phyloP scores from a whole-genome alignment of 441 rosid genomes.

The Bocquillonia castaneifolia region DNA sequence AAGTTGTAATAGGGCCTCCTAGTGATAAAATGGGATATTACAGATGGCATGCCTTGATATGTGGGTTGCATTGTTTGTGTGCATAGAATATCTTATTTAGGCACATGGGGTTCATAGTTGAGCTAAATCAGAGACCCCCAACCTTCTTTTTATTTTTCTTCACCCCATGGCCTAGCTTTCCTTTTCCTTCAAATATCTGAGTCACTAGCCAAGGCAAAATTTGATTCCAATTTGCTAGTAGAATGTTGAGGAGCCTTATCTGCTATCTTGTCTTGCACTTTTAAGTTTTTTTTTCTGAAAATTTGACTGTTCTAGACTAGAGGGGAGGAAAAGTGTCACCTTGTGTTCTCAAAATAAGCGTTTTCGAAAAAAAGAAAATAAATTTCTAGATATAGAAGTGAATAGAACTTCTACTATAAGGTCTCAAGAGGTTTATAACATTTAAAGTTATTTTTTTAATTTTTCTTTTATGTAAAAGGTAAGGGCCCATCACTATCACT shows the following conservation, averaged over 20 bases:
- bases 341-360: slow-evolving; percentile 1
- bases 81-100: neutral
- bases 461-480: neutral
- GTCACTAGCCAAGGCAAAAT: neutral
- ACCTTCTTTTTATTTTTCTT: neutral
- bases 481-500: too few relatives aligned
- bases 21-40: neutral
- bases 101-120: too few relatives aligned
- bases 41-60: neutral
- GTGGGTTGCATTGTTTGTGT: neutral
- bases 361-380: neutral
- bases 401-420: too few relatives aligned
- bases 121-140: neutral
- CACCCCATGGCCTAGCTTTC: neutral
- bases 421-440: too few relatives aligned
- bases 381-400: neutral
- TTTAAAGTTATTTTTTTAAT: neutral
- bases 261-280: slow-evolving; percentile 2
- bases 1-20: neutral
- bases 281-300: neutral
- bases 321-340: neutral
- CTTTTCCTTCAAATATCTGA: neutral
- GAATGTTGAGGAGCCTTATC: neutral
- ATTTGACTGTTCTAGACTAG: neutral
- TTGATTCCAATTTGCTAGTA: slow-evolving; percentile 7